These are phyloP conservation scores for Lactarius hatsudake DNA, from an alignment of 768 basidiomycete genomes.

Conservation along the genomic window DNA sequence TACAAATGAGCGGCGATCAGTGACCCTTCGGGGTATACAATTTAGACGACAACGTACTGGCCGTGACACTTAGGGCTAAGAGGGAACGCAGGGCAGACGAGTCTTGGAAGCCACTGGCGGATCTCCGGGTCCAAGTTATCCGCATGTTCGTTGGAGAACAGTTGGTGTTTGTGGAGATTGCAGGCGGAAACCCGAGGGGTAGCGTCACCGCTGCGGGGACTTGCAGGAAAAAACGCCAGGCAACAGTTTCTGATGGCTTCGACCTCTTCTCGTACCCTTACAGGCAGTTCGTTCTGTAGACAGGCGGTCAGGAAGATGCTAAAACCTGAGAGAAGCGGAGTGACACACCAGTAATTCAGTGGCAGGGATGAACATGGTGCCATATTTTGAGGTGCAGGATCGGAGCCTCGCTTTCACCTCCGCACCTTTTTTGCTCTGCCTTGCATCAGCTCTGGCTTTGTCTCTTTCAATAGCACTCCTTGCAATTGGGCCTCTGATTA, in stretches of 20 bases:
- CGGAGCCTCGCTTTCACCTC: background rate
- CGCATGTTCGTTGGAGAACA: constrained; percentile 16
- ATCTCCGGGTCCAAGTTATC: constrained; percentile 5
- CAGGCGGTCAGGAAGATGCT: background rate
- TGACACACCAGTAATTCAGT: constrained; percentile 4
- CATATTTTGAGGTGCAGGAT: background rate
- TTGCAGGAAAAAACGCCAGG: background rate
- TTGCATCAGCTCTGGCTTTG: background rate
- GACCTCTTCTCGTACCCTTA: constrained; percentile 12
- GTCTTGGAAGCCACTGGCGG: constrained; percentile 18
- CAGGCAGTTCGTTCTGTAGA: constrained; percentile 12
- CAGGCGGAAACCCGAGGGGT: background rate
- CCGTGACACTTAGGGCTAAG: constrained; percentile 6
- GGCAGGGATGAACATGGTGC: background rate
- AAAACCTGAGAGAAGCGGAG: too few relatives aligned
- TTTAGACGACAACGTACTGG: background rate
- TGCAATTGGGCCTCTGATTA: background rate
- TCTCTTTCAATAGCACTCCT: background rate
- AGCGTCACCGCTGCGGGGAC: background rate
- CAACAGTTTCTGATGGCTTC: constrained; percentile 7
- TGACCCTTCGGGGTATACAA: too few relatives aligned
- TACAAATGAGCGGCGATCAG: background rate
- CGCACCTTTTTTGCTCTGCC: background rate
- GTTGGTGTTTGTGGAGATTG: constrained; percentile 13
- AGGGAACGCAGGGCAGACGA: constrained; percentile 12